Evolutionary conservation across 768 basidiomycete species (phyloP).

Genomic region (Tulasnella sp.): DNA sequence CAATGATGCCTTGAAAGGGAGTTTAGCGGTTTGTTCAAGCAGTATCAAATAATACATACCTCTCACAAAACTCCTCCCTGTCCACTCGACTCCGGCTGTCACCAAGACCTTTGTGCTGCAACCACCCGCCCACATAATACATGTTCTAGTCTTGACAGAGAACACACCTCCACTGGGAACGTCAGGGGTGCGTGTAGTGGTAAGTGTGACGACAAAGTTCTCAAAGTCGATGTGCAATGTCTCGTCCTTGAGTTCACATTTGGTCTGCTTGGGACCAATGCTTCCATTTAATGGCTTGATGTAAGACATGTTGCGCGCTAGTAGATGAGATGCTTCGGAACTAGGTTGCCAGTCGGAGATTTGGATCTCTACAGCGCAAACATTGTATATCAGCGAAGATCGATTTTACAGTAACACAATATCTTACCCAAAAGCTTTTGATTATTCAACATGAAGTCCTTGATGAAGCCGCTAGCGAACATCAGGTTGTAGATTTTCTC

Average conservation of each 20-base stretch:
- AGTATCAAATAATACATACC: slow-evolving; percentile 33
- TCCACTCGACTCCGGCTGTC: slow-evolving; percentile 91
- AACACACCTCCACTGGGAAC: slow-evolving; percentile 92
- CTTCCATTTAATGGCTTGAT: slow-evolving; percentile 83
- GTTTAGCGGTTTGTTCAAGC: neutral
- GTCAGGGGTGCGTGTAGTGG: slow-evolving; percentile 86
- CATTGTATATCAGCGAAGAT: neutral
- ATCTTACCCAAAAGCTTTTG: slow-evolving; percentile 76
- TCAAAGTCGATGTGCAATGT: slow-evolving; percentile 68
- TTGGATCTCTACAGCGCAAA: slow-evolving; percentile 60
- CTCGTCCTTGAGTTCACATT: slow-evolving; percentile 91
- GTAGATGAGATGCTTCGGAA: slow-evolving; percentile 45
- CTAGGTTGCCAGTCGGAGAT: slow-evolving; percentile 87
- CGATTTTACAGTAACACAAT: neutral
- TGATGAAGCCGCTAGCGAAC: slow-evolving; percentile 91
- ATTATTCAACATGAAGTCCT: slow-evolving; percentile 80
- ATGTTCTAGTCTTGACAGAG: slow-evolving; percentile 85
- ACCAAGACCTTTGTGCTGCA: slow-evolving; percentile 69
- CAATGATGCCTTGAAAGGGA: slow-evolving; percentile 64
- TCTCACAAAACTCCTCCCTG: slow-evolving; percentile 91
- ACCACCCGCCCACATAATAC: slow-evolving; percentile 83
- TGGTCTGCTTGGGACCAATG: slow-evolving; percentile 88
- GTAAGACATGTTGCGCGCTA: slow-evolving; percentile 86
- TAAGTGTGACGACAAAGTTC: slow-evolving; percentile 65
- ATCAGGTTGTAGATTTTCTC: slow-evolving; percentile 93